Base-by-base conservation (phyloP, 2,329 filamentous ascomycete genomes). In the Fusarium cicatricum region DNA sequence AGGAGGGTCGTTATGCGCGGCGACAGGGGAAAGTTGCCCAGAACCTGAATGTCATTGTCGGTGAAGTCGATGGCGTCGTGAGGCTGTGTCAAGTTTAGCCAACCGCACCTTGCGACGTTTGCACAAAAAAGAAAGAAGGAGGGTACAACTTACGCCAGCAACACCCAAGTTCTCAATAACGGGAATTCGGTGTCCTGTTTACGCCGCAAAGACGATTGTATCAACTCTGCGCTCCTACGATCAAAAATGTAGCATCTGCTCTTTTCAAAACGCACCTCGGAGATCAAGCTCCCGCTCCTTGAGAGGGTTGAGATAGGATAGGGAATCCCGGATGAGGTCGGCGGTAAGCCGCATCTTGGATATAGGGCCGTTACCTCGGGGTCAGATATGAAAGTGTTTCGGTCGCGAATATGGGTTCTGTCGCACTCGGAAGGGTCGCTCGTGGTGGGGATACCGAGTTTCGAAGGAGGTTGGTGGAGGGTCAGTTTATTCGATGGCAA, bases 251-350 rank as follows among this genome's bases (percentile, higher is more conserved):
- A 97, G 92, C 87, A 96, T 95, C 92, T 94, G 91, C 84, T 88
- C 92, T 92, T 96, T 92, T 90, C 90, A 62, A 86, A 79, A 85
- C 92, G 87, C 90, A 98, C 95, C 95, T 97, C 95, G 89, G 72
- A 99, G 91, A 83, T 98, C 93, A 77, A 99, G 87, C 86, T 99
- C 95, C 78, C 95, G 92, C 85, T 99, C 95, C 81, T 95, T 96
- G 77, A 99, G 86, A 75, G 94, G 93, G 80, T 98, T 99, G 79
- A 98, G 90, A 84, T 97, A 99, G 76, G 94, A 97, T 68, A 97
- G 90, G 74, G 95, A 97, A 77, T 87, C 88, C 78, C 92, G 87
- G 80, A 99, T 96, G 72, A 98, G 88, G 77, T 98, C 95, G 68
- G 91, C 89, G 62, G 94, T 97, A 80, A 99, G 88, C 84, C 94